Evolutionary conservation across 129 eudicot genomes (phyloP), one percentile per base, ranked within the genome.

Genomic region (Rutidosis leptorrhynchoides): DNA sequence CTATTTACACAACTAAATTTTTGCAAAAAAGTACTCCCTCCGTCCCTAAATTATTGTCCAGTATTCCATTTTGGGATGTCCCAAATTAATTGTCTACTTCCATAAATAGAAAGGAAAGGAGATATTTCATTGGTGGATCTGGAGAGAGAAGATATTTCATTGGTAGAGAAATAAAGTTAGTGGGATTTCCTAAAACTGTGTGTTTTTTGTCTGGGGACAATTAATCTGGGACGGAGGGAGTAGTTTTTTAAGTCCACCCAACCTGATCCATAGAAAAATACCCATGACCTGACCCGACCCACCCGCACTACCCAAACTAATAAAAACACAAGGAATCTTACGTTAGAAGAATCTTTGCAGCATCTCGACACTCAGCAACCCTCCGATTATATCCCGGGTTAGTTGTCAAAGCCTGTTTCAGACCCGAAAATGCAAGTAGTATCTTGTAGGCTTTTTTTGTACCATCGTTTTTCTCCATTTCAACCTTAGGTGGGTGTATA

Each of bases 311-410:
- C 46, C 46, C 46, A 40, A n/a, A 5, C 9, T 17, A 17, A 5
- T 48, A 48, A 1, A 17, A 49, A 23, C n/a, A 12, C 5, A 49
- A 6, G 24, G 8, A 49, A 49, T 20, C 23, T 6, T 17, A 49
- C 23, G 4, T 49, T 19, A 92, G 71, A 63, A 92, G 95, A 68
- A 88, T 22, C 52, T 67, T 79, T 62, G 98, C 96, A 69, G 98
- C 96, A 49, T 88, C 95, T 66, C 70, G 72, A 79, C 98, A 93
- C 72, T 93, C 96, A 27, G 87, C 64, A 67, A 93, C 98, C 51
- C 98, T 84, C n/a, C 75, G 75, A 64, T 93, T 93, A 65, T 93
- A 93, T 19, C 96, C 98, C 33, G 85, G 88, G 85, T 80, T 82
- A 63, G 85, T 74, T 62, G 87, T 88, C 81, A 93, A 82, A 19